phyloP scores from a whole-genome alignment of 345 rosid species.

The Eucalyptus coolabah region DNA sequence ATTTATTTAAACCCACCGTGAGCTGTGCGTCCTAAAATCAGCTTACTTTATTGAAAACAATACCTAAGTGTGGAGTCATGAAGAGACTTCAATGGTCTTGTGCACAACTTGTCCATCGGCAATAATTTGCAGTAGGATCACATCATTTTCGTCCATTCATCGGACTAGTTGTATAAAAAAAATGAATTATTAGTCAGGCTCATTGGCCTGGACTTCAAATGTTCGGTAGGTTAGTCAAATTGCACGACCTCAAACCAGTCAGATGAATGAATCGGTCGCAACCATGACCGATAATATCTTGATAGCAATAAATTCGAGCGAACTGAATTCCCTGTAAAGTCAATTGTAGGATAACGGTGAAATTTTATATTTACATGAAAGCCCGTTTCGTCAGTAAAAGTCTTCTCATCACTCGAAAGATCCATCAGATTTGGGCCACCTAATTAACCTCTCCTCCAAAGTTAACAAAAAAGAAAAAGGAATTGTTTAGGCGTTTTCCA shows the following conservation, averaged over 20 bases:
- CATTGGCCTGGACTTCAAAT: neutral
- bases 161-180: neutral
- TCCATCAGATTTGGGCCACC: neutral
- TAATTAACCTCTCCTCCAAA: neutral
- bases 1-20: neutral
- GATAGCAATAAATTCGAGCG: neutral
- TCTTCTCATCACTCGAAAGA: neutral
- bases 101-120: neutral
- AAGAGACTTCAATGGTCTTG: neutral
- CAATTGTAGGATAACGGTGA: fast-evolving
- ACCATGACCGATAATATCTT: neutral
- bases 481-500: neutral
- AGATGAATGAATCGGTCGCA: neutral
- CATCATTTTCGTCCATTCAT: neutral
- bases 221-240: neutral
- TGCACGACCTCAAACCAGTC: neutral
- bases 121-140: neutral
- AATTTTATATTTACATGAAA: neutral
- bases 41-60: neutral
- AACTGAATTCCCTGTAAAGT: neutral
- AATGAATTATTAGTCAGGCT: neutral
- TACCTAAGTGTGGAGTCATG: neutral
- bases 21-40: neutral
- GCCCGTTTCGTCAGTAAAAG: neutral
- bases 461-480: neutral